Percentiles rank a stretch among this genome's conserved stretches.
These are phyloP conservation scores for Hericium coralloides DNA, from an alignment of 768 basidiomycete species.

Conservation along the genomic window DNA sequence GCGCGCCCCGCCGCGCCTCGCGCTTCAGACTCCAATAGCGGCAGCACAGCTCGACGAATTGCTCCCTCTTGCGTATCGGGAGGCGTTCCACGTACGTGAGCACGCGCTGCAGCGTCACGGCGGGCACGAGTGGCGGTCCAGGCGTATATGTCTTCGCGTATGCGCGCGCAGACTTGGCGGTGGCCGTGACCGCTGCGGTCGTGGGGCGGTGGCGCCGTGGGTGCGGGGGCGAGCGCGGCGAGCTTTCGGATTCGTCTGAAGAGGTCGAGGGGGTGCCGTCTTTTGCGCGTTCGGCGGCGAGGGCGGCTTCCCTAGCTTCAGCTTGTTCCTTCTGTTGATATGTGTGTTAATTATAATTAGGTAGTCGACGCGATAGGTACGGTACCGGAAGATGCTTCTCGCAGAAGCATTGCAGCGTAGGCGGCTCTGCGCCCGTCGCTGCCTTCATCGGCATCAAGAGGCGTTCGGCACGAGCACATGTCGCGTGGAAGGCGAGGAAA, in stretches of 20 bases:
- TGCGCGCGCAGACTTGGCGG: conserved; percentile 62
- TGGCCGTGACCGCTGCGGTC: conserved; percentile 20
- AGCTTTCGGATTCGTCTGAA: not conserved
- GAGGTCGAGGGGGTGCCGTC: not conserved
- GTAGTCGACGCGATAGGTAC: not conserved
- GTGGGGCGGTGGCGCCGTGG: not conserved
- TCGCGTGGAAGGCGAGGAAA: conserved; percentile 89
- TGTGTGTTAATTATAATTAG: too few relatives aligned
- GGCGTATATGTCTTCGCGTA: conserved; percentile 89
- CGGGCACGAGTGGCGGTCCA: conserved; percentile 87
- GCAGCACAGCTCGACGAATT: conserved; percentile 71
- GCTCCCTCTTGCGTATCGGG: conserved; percentile 61
- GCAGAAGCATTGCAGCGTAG: conserved; percentile 72
- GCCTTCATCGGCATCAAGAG: conserved; percentile 83
- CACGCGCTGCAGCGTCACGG: conserved; percentile 74
- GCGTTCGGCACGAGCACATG: conserved; percentile 85
- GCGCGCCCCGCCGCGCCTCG: conserved; percentile 88
- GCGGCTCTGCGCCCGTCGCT: conserved; percentile 63
- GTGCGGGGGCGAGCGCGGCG: not conserved
- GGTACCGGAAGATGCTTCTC: conserved; percentile 87
- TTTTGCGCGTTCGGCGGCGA: conserved; percentile 32
- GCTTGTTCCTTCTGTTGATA: conserved; percentile 40
- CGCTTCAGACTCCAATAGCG: conserved; percentile 97
- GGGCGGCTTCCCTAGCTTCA: conserved; percentile 46
- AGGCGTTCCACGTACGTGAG: conserved; percentile 65